Evolutionary conservation across 106 monocot species (phyloP).

Genomic region (Dendrobium huoshanense): DNA sequence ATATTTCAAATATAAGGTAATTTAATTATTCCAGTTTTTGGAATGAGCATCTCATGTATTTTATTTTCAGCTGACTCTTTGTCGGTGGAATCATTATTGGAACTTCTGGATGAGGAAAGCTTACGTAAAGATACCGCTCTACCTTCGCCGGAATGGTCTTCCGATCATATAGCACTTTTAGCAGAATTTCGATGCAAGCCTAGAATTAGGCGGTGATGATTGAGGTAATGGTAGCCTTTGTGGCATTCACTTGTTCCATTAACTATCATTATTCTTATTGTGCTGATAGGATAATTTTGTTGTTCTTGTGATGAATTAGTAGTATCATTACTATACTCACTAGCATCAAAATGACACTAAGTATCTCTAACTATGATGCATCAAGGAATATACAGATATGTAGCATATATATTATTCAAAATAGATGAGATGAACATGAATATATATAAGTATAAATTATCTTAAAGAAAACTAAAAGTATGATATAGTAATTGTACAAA

Average conservation of each 20-base stretch:
- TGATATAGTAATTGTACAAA: too few relatives aligned
- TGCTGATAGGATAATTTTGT: background rate
- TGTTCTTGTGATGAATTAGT: background rate
- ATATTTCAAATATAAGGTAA: background rate
- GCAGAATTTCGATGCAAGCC: constrained; percentile 86
- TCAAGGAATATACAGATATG: too few relatives aligned
- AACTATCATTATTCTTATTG: background rate
- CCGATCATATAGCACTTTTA: constrained; percentile 92
- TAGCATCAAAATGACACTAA: background rate
- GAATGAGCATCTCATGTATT: background rate
- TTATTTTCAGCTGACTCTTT: constrained; percentile 78
- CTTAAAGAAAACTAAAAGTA: too few relatives aligned
- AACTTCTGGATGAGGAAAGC: constrained; percentile 86
- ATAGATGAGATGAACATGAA: background rate
- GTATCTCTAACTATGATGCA: background rate
- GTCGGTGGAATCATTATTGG: constrained; percentile 80
- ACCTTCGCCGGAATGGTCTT: constrained; percentile 98
- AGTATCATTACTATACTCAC: background rate
- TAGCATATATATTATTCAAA: too few relatives aligned
- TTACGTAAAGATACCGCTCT: constrained; percentile 90
- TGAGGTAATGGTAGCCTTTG: constrained; percentile 12
- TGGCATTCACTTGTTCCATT: background rate
- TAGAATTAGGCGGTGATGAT: constrained; percentile 50
- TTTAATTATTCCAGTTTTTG: background rate
- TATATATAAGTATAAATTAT: background rate